Base-by-base conservation (phyloP, 352 stramenopile genomes). In the Pythium biforme region DNA sequence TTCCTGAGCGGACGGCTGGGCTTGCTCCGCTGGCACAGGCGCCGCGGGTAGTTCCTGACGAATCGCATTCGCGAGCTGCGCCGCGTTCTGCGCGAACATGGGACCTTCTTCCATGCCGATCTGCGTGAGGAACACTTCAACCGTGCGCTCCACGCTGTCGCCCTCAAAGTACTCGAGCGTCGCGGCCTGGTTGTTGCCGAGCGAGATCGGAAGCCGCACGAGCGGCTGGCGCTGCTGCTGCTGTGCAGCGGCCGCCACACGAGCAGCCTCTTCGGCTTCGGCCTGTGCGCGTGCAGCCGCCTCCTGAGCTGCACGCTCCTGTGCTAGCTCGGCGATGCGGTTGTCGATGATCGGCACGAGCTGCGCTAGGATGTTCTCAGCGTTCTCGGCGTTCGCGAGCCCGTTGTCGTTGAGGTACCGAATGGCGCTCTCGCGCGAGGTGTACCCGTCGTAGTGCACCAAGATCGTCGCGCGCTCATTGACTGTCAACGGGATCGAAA, bases 151-250 rank as follows among this genome's bases (percentile, higher is more conserved):
- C 31, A 90, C 34, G 58, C 74, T 86, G 41, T 94, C 84, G 29
- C 84, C 81, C 66, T 86, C 79, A 66, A 78, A 94, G 69, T 92
- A 92, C 37, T 84, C 64, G 55, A 89, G 69, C 19, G 65, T 72
- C 17, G 67, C 77, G 22, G 73, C 62, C 14, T 72, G 72, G 47
- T 85, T 72, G 23, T 85, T 72, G 9, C 77, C 81, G 27, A 90
- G 49, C 27, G 70, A 77, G 52, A 90, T 80, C 6, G 74, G 66
- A 9, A 92, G 47, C 22, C 70, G 73, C 27, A 88, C 56, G 37
- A 85, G 51, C 12, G 72, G 81, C 37, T 68, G 51, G n/a, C 75
- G 73, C 19, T 27, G 34, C 40, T 55, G 53, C 22, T 37, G 53
- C n/a, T 25, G 40, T n/a, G 40, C n/a, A 23, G 40, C 40, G 4